phyloP scores from a whole-genome alignment of 164 flowering plant genomes.

The Magnolia kwangsiensis region DNA sequence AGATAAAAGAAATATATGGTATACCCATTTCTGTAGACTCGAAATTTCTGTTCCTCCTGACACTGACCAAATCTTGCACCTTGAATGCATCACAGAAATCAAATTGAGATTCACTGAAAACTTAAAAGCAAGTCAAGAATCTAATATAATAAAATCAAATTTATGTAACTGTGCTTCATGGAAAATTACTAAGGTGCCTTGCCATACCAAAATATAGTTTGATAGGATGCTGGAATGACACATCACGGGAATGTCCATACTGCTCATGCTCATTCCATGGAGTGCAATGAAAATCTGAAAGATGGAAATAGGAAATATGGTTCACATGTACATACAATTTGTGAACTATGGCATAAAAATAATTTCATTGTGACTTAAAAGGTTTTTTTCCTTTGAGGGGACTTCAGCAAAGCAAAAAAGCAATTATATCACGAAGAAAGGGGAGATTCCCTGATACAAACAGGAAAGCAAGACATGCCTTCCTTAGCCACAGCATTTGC shows the following conservation, averaged over 20 bases:
- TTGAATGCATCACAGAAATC: slow-evolving; percentile 16
- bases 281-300: slow-evolving; percentile 69
- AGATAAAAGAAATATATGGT: background rate
- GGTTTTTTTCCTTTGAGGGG: too few species aligned
- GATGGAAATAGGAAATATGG: slow-evolving; percentile 49
- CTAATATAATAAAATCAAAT: background rate
- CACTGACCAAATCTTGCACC: slow-evolving; percentile 90
- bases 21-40: slow-evolving; percentile 67
- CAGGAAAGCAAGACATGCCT: too few species aligned
- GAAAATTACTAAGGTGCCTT: background rate
- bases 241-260: slow-evolving; percentile 67
- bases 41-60: slow-evolving; percentile 67
- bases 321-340: background rate
- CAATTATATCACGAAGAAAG: too few species aligned
- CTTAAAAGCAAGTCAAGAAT: background rate
- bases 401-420: too few species aligned
- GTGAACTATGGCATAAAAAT: background rate
- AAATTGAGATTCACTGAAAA: background rate
- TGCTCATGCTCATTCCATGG: slow-evolving; percentile 64
- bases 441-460: too few species aligned
- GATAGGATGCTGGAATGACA: slow-evolving; percentile 89
- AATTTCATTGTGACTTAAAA: too few species aligned
- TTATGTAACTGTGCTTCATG: background rate
- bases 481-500: too few species aligned
- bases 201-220: slow-evolving; percentile 80